Percentiles rank a stretch among this genome's conserved stretches.
Evolutionary conservation across 2,329 filamentous ascomycete species (phyloP).

Genomic region (Berkeleyomyces basicola): DNA sequence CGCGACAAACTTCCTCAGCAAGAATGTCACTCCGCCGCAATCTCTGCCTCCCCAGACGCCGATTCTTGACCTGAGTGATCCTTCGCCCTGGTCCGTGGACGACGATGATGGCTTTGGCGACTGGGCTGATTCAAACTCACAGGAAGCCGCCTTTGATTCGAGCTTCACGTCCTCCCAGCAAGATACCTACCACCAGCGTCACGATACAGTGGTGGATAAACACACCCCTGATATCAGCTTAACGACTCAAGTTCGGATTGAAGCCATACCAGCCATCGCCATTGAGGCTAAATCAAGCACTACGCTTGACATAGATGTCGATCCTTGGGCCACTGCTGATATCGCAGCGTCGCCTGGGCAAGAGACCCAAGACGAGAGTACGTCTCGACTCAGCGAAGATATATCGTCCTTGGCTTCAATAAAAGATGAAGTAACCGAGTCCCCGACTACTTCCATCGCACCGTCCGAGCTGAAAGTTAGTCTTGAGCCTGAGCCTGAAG

Average conservation of each 20-base stretch:
- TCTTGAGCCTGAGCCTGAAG: too few relatives aligned
- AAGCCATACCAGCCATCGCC: not conserved
- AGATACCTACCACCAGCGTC: not conserved
- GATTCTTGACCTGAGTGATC: constrained; percentile 5
- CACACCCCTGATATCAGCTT: not conserved
- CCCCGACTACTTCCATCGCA: constrained; percentile 5
- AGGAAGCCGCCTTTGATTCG: constrained; percentile 3
- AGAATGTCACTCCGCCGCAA: constrained; percentile 1
- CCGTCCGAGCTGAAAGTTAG: not conserved
- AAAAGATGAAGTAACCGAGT: constrained; percentile 1
- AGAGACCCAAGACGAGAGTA: not conserved
- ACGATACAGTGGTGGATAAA: not conserved
- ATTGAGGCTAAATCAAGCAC: not conserved
- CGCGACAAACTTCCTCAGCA: not conserved
- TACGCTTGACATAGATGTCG: constrained; percentile 1
- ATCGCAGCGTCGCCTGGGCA: constrained; percentile 1
- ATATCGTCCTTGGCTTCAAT: not conserved
- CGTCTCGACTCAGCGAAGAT: constrained; percentile 1
- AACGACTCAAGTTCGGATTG: not conserved
- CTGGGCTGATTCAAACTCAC: constrained; percentile 1
- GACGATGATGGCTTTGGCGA: constrained; percentile 7
- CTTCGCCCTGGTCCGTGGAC: constrained; percentile 8
- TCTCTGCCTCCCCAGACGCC: not conserved
- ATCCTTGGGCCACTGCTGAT: constrained; percentile 8
- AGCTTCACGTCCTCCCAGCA: constrained; percentile 4